These are phyloP conservation scores for Aspergillus alliaceus DNA, from an alignment of 2,329 filamentous ascomycete species.

Conservation along the genomic window DNA sequence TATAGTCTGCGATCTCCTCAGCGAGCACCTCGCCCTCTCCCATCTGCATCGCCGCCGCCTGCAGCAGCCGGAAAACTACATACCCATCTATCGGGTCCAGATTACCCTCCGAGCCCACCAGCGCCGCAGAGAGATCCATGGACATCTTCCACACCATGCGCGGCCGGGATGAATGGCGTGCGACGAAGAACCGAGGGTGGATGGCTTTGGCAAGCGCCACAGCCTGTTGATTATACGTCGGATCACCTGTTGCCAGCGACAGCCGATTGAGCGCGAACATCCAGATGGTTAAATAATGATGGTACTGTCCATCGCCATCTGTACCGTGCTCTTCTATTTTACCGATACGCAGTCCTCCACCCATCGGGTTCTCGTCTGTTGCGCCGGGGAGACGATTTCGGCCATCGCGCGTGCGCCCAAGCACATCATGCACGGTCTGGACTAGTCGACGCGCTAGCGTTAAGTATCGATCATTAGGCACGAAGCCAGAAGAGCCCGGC, in stretches of 20 bases:
- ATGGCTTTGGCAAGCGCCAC: constrained; percentile 54
- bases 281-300: constrained; percentile 63
- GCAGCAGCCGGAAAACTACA: constrained; percentile 52
- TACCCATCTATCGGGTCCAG: constrained; percentile 58
- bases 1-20: constrained; percentile 56
- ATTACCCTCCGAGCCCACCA: constrained; percentile 56
- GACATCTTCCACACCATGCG: constrained; percentile 60
- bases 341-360: constrained; percentile 59
- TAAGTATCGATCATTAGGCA: constrained; percentile 45
- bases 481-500: constrained; percentile 3
- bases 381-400: constrained; percentile 50
- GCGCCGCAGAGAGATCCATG: constrained; percentile 47
- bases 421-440: constrained; percentile 52
- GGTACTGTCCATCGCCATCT: constrained; percentile 61
- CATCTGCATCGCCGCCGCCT: constrained; percentile 38
- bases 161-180: constrained; percentile 32
- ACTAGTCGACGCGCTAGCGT: constrained; percentile 51
- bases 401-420: constrained; percentile 55
- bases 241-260: constrained; percentile 48
- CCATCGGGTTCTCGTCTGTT: constrained; percentile 52
- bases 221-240: constrained; percentile 52
- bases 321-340: constrained; percentile 51
- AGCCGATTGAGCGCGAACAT: constrained; percentile 62
- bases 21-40: constrained; percentile 38
- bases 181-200: constrained; percentile 53